These are phyloP conservation scores for Trichophyton mentagrophytes DNA, from an alignment of 2,329 filamentous ascomycete species.

Conservation along the genomic window DNA sequence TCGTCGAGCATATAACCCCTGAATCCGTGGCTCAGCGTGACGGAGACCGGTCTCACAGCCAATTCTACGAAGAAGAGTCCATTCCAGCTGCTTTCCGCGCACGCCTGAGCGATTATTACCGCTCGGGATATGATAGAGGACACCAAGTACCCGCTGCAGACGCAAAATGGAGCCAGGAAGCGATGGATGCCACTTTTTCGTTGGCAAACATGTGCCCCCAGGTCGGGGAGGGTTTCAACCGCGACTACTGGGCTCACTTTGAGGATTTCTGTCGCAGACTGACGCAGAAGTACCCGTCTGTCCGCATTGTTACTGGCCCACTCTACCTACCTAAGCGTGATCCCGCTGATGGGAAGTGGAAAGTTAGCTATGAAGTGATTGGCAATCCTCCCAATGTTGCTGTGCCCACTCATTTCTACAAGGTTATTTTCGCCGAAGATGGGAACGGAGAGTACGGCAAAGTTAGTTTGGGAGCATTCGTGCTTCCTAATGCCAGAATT, in stretches of 20 bases:
- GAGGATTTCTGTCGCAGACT: constrained; percentile 90
- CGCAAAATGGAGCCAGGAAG: constrained; percentile 83
- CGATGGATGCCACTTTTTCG: constrained; percentile 91
- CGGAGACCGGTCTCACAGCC: constrained; percentile 71
- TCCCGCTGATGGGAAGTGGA: constrained; percentile 78
- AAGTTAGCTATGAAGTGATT: constrained; percentile 90
- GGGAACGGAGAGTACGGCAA: constrained; percentile 49
- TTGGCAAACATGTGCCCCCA: constrained; percentile 97
- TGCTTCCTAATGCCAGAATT: constrained; percentile 83
- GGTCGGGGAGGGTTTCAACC: constrained; percentile 95
- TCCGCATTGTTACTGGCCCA: constrained; percentile 85
- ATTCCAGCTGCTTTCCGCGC: constrained; percentile 83
- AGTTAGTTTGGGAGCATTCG: constrained; percentile 86
- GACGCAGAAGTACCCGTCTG: constrained; percentile 66
- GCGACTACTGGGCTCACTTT: constrained; percentile 98
- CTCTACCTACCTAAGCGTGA: constrained; percentile 83
- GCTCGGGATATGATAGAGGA: constrained; percentile 86
- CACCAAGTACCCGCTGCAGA: constrained; percentile 96
- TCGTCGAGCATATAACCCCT: constrained; percentile 89
- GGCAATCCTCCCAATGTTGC: constrained; percentile 86
- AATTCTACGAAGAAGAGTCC: constrained; percentile 65
- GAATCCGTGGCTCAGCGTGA: constrained; percentile 61
- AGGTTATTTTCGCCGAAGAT: constrained; percentile 94
- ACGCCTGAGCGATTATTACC: constrained; percentile 84
- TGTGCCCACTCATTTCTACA: constrained; percentile 98